These are phyloP conservation scores for Mycena indigotica DNA, from an alignment of 768 basidiomycete genomes.

Conservation along the genomic window DNA sequence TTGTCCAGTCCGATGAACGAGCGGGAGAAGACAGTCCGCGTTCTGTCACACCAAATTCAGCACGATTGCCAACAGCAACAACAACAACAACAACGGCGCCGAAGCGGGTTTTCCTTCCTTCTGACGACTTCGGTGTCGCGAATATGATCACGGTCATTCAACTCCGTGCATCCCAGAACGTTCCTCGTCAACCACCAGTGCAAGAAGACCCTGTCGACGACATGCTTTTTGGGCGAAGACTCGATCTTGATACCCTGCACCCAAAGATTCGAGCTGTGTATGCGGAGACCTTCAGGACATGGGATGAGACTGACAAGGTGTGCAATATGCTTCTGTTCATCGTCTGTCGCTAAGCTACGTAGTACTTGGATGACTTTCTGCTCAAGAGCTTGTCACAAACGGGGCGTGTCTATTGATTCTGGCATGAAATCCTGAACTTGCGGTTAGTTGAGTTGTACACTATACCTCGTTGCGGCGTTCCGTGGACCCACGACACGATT, in stretches of 20 bases:
- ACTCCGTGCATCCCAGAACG: conserved; percentile 46
- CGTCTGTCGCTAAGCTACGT: not conserved
- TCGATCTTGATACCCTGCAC: conserved; percentile 67
- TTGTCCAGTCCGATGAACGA: conserved; percentile 84
- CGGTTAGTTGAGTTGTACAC: no score
- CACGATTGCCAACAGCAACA: conserved; percentile 29
- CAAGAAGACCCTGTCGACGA: conserved; percentile 68
- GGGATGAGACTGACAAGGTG: conserved; percentile 84
- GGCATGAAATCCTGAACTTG: no score
- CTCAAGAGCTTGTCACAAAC: no score
- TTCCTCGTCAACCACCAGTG: conserved; percentile 33
- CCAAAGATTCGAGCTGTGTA: conserved; percentile 74
- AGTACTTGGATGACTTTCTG: conserved; percentile 1
- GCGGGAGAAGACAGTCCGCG: conserved; percentile 50
- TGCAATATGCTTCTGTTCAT: not conserved
- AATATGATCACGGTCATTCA: conserved; percentile 91
- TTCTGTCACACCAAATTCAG: conserved; percentile 45
- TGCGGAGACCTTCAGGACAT: conserved; percentile 64
- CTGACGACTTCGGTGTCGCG: conserved; percentile 83
- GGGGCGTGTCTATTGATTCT: no score
- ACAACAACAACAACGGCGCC: conserved; percentile 36
- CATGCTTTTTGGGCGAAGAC: conserved; percentile 65
- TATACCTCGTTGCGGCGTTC: no score
- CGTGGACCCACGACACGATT: no score
- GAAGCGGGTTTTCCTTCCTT: conserved; percentile 56